phyloP scores from a whole-genome alignment of 345 rosid species.

The Hibiscus trionum region DNA sequence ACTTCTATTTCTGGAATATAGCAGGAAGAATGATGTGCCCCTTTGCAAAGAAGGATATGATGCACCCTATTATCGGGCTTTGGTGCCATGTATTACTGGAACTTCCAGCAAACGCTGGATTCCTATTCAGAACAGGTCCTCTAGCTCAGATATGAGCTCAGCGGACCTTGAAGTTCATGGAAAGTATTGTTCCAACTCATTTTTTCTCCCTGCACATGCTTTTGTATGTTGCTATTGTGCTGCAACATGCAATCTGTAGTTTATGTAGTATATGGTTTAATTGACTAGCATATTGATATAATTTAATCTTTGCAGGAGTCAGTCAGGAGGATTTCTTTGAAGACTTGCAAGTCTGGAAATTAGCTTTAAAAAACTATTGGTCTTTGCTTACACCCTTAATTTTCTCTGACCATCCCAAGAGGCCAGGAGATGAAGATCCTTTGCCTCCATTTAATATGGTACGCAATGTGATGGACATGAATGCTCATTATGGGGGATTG shows the following conservation, averaged over 20 bases:
- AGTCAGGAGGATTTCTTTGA: conserved; percentile 67
- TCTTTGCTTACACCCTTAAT: conserved; percentile 91
- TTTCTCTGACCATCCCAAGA: conserved; percentile 97
- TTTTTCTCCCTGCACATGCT: not conserved
- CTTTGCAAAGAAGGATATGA: conserved; percentile 68
- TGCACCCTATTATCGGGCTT: conserved; percentile 67
- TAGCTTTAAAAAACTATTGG: conserved; percentile 81
- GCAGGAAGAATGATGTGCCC: conserved; percentile 44
- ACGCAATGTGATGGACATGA: conserved; percentile 98
- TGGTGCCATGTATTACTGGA: conserved; percentile 70
- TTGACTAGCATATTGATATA: conserved; percentile 15
- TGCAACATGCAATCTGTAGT: not conserved
- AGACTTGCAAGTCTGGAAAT: conserved; percentile 57
- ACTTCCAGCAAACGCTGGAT: conserved; percentile 75
- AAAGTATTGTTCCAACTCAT: conserved; percentile 40
- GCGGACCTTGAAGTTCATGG: conserved; percentile 75
- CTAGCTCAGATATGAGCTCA: conserved; percentile 44
- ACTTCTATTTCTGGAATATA: conserved; percentile 19
- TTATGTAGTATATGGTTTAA: not conserved
- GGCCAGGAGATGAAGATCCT: conserved; percentile 98
- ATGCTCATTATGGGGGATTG: conserved; percentile 80
- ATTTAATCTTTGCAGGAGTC: conserved; percentile 49
- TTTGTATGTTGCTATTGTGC: not conserved
- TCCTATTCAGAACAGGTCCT: conserved; percentile 76
- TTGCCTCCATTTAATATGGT: conserved; percentile 92